Evolutionary conservation across 768 basidiomycete genomes (phyloP).

Genomic region (Ephemerocybe angulata): DNA sequence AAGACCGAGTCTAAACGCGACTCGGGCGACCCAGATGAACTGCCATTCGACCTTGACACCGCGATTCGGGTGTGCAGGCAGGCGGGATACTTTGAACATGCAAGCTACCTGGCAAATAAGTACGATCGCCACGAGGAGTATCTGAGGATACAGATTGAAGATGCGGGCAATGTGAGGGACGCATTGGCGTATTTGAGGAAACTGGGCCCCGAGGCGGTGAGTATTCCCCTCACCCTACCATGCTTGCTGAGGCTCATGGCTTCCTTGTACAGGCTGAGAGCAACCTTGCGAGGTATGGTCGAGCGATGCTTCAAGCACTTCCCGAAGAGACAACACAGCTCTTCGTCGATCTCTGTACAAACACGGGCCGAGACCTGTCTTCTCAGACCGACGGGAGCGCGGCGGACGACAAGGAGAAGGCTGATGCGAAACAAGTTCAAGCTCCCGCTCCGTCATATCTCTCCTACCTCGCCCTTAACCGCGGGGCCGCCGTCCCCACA

Average conservation of each 20-base stretch:
- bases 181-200: slow-evolving; percentile 78
- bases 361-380: slow-evolving; percentile 52
- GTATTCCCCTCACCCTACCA: slow-evolving; percentile 24
- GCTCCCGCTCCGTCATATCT: slow-evolving; percentile 59
- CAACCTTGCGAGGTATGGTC: slow-evolving; percentile 84
- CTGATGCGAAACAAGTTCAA: slow-evolving; percentile 22
- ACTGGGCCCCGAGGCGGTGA: slow-evolving; percentile 74
- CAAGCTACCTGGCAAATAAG: slow-evolving; percentile 87
- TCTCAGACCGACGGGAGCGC: slow-evolving; percentile 25
- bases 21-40: slow-evolving; percentile 45
- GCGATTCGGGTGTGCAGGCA: slow-evolving; percentile 96
- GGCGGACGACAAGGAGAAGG: slow-evolving; percentile 36
- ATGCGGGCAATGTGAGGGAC: slow-evolving; percentile 75
- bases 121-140: slow-evolving; percentile 93
- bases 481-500: slow-evolving; percentile 43
- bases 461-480: slow-evolving; percentile 74
- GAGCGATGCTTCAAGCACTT: slow-evolving; percentile 74
- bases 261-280: slow-evolving; percentile 62
- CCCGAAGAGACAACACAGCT: slow-evolving; percentile 89
- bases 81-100: slow-evolving; percentile 94
- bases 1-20: slow-evolving; percentile 71
- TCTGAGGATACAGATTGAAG: slow-evolving; percentile 90
- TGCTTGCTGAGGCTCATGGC: not conserved
- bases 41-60: slow-evolving; percentile 96
- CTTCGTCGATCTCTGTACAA: slow-evolving; percentile 88